Evolutionary conservation across 371 early-diverging fungal genomes (phyloP).

Genomic region (Catenaria anguillulae): DNA sequence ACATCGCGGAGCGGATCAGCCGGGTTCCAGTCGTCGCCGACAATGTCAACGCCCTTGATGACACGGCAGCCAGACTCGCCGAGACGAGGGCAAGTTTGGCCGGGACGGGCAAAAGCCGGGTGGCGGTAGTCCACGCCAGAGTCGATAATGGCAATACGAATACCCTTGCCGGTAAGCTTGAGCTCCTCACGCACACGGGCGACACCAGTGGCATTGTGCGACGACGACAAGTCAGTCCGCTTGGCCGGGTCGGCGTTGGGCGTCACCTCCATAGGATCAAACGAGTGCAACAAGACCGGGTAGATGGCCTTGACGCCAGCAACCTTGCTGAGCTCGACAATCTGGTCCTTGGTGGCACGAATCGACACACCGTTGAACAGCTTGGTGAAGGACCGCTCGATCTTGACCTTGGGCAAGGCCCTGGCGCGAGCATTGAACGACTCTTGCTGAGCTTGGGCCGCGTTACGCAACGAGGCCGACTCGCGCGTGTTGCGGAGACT

Average conservation of each 20-base stretch:
- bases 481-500: too few relatives aligned
- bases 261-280: neutral
- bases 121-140: conserved; percentile 9
- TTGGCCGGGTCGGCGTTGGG: conserved; percentile 18
- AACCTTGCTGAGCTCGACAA: neutral
- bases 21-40: conserved; percentile 7
- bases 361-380: neutral
- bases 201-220: too few relatives aligned
- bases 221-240: too few relatives aligned
- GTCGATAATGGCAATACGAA: conserved; percentile 10
- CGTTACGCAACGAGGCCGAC: too few relatives aligned
- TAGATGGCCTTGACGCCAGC: neutral
- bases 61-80: conserved; percentile 31
- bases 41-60: conserved; percentile 24
- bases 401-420: too few relatives aligned
- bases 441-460: too few relatives aligned
- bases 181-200: neutral
- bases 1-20: conserved; percentile 14
- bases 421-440: too few relatives aligned
- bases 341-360: neutral
- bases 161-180: conserved; percentile 15
- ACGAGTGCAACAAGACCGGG: neutral
- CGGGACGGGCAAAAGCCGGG: neutral
- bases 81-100: conserved; percentile 18
- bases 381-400: neutral